phyloP scores from a whole-genome alignment of 2,329 filamentous ascomycete species.

The Hymenoscyphus repandus region DNA sequence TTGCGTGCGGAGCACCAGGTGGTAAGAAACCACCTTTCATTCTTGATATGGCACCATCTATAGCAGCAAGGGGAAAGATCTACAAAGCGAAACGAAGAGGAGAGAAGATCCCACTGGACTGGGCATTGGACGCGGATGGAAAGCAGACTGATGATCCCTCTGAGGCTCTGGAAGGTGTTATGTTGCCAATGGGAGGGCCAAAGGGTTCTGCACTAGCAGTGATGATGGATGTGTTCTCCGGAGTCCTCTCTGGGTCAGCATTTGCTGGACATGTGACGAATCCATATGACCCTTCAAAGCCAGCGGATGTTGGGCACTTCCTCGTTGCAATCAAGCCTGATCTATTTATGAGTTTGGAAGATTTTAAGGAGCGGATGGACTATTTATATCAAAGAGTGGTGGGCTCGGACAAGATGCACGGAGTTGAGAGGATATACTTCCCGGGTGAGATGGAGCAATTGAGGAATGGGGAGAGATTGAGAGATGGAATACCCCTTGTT shows the following conservation, averaged over 20 bases:
- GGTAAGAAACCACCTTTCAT: conserved; percentile 58
- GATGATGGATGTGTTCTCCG: conserved; percentile 89
- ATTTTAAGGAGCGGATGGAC: conserved; percentile 60
- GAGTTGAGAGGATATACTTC: conserved; percentile 55
- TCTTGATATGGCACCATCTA: conserved; percentile 67
- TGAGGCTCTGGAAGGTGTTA: conserved; percentile 67
- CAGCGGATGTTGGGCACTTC: conserved; percentile 71
- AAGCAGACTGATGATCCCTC: conserved; percentile 65
- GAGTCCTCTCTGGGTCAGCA: conserved; percentile 69
- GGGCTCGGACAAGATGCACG: conserved; percentile 47
- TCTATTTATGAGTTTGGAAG: conserved; percentile 64
- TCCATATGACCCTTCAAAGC: conserved; percentile 66
- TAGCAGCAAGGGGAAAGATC: conserved; percentile 68
- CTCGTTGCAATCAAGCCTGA: conserved; percentile 69
- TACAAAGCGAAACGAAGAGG: conserved; percentile 63
- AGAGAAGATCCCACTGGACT: conserved; percentile 65
- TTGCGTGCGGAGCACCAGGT: conserved; percentile 63
- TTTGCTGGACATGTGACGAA: conserved; percentile 73
- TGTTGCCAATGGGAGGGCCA: conserved; percentile 81
- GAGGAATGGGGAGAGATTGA: conserved; percentile 44
- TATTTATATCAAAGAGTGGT: conserved; percentile 50
- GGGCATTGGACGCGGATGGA: conserved; percentile 71
- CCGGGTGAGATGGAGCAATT: conserved; percentile 58
- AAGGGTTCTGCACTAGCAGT: conserved; percentile 73
- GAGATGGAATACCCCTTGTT: conserved; percentile 54